phyloP scores from a whole-genome alignment of 164 flowering plant species.

The Chimonanthus salicifolius region DNA sequence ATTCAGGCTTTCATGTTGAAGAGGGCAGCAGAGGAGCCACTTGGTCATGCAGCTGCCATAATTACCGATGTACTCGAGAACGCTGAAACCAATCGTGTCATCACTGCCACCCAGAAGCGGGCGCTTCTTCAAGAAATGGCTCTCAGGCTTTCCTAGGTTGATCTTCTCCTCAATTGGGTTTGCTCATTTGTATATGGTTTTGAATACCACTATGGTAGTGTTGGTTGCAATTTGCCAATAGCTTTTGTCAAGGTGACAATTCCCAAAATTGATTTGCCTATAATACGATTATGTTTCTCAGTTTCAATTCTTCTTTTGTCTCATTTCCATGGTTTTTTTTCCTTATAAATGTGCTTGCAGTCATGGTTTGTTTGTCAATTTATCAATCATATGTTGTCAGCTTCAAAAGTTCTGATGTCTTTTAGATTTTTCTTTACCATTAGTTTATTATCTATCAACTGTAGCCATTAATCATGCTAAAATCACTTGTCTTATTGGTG shows the following conservation, averaged over 20 bases:
- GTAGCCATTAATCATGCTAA: too few species aligned
- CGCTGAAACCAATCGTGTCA: conserved; percentile 74
- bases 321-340: too few species aligned
- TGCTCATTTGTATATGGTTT: too few species aligned
- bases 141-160: conserved; percentile 51
- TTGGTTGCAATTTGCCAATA: not conserved
- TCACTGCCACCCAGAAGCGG: conserved; percentile 78
- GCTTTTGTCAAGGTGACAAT: not conserved
- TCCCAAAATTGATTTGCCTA: not conserved
- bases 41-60: conserved; percentile 97
- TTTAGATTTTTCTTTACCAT: too few species aligned
- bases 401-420: too few species aligned
- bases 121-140: conserved; percentile 98
- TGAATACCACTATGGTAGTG: not conserved
- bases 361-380: too few species aligned
- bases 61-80: conserved; percentile 86
- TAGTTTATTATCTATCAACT: too few species aligned
- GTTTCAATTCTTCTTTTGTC: not conserved
- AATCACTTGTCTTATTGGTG: too few species aligned
- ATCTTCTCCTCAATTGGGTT: not conserved
- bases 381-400: too few species aligned
- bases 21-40: conserved; percentile 90
- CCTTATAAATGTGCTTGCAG: too few species aligned
- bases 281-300: not conserved
- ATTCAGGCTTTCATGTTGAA: conserved; percentile 91